Evolutionary conservation across 2,329 filamentous ascomycete species (phyloP).

Genomic region (Fusarium concolor): DNA sequence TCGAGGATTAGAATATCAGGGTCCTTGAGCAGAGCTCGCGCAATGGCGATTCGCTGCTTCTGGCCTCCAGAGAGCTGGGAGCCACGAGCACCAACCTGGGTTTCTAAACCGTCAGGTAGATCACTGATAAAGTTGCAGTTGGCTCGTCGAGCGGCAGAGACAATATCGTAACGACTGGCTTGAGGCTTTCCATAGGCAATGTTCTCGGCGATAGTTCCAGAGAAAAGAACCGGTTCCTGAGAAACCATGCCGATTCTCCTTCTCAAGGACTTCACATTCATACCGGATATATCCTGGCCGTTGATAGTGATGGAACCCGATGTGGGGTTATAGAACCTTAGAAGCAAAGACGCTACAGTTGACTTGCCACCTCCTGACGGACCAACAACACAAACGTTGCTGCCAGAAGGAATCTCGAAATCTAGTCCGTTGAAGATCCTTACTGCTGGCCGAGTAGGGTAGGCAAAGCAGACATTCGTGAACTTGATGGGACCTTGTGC

Average conservation of each 20-base stretch:
- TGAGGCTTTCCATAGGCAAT: slow-evolving; percentile 90
- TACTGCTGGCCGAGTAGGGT: slow-evolving; percentile 93
- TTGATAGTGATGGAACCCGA: slow-evolving; percentile 83
- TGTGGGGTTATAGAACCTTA: slow-evolving; percentile 91
- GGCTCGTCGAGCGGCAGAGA: slow-evolving; percentile 87
- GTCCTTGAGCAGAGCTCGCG: slow-evolving; percentile 91
- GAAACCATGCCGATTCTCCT: slow-evolving; percentile 94
- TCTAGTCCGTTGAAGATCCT: slow-evolving; percentile 88
- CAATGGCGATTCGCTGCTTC: slow-evolving; percentile 98
- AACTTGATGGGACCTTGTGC: slow-evolving; percentile 92
- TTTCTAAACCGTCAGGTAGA: slow-evolving; percentile 95
- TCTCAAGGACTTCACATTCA: slow-evolving; percentile 94
- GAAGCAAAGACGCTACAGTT: slow-evolving; percentile 89
- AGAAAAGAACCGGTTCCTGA: slow-evolving; percentile 94
- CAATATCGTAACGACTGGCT: slow-evolving; percentile 82
- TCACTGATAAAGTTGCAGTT: slow-evolving; percentile 98
- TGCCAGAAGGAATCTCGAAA: slow-evolving; percentile 92
- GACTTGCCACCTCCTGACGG: slow-evolving; percentile 97
- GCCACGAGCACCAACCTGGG: slow-evolving; percentile 89
- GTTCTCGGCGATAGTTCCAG: slow-evolving; percentile 85
- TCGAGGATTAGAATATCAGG: slow-evolving; percentile 97
- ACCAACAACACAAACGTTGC: slow-evolving; percentile 95
- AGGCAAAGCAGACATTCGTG: slow-evolving; percentile 85
- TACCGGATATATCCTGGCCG: slow-evolving; percentile 81
- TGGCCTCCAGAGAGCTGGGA: slow-evolving; percentile 96